Evolutionary conservation across 257 asterid genomes (phyloP).

Genomic region (Handroanthus guayacan): DNA sequence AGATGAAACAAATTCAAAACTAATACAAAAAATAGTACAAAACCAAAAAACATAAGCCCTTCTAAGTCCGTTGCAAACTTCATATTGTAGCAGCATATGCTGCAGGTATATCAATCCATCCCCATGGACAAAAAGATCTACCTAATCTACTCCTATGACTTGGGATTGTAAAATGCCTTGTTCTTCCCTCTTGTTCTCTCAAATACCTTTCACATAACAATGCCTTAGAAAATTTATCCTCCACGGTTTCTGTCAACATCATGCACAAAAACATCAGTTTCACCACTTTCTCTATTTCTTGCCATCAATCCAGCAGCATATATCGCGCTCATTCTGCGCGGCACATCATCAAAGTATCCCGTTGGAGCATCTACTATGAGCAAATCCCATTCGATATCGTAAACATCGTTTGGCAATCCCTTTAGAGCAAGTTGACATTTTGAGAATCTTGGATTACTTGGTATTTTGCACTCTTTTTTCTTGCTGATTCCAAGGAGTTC

Average conservation of each 20-base stretch:
- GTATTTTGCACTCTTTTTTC: conserved; percentile 61
- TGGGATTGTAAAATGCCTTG: conserved; percentile 80
- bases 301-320: conserved; percentile 89
- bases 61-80: neutral
- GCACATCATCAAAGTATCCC: conserved; percentile 77
- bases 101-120: neutral
- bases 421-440: conserved; percentile 68
- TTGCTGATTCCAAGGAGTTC: conserved; percentile 60
- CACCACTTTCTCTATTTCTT: conserved; percentile 69
- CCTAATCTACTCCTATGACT: conserved; percentile 62
- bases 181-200: conserved; percentile 67
- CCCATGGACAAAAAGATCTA: conserved; percentile 76
- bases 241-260: conserved; percentile 80
- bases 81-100: too few relatives aligned
- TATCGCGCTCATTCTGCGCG: conserved; percentile 89
- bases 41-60: neutral
- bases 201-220: conserved; percentile 83
- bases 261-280: conserved; percentile 86
- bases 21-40: neutral
- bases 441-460: conserved; percentile 76
- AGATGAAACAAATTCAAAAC: too few relatives aligned
- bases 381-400: conserved; percentile 83
- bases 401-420: conserved; percentile 63
- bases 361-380: conserved; percentile 97
- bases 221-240: conserved; percentile 74